phyloP scores from a whole-genome alignment of 176 grass and related monocot species.

The Tillandsia fasciculata region DNA sequence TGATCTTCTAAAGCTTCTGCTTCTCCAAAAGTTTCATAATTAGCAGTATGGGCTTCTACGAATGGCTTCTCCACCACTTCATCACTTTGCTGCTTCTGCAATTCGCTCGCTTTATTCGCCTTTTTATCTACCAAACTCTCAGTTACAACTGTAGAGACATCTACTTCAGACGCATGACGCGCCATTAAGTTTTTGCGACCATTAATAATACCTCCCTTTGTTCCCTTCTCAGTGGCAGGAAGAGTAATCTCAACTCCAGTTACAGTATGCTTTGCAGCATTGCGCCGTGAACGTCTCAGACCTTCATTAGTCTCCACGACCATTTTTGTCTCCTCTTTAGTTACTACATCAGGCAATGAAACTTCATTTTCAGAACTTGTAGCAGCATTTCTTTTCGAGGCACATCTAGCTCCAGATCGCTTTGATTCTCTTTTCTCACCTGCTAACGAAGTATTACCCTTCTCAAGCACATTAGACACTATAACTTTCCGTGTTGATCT shows the following conservation, averaged over 20 bases:
- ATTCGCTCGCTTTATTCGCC: background rate
- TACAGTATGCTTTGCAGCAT: background rate
- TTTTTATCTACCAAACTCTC: background rate
- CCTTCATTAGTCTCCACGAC: background rate
- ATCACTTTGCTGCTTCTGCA: background rate
- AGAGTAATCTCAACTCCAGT: background rate
- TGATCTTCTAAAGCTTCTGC: background rate
- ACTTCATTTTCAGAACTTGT: slow-evolving; percentile 2
- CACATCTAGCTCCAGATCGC: background rate
- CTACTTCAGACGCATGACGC: slow-evolving; percentile 1
- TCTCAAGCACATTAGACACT: slow-evolving; percentile 6
- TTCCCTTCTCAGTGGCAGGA: background rate
- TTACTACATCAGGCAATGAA: slow-evolving; percentile 1
- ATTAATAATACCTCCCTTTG: background rate
- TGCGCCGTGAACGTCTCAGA: background rate
- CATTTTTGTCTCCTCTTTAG: background rate
- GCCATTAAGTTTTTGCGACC: slow-evolving; percentile 1
- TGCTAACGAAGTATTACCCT: slow-evolving; percentile 3
- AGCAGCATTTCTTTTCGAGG: background rate
- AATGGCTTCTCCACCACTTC: background rate
- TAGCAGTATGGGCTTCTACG: no score
- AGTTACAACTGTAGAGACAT: background rate
- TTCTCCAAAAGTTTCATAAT: background rate
- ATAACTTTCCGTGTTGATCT: slow-evolving; percentile 15
- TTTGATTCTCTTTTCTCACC: background rate